Conservation (phyloP, 202 grass and related monocot species). For the Setaria viridis region DNA sequence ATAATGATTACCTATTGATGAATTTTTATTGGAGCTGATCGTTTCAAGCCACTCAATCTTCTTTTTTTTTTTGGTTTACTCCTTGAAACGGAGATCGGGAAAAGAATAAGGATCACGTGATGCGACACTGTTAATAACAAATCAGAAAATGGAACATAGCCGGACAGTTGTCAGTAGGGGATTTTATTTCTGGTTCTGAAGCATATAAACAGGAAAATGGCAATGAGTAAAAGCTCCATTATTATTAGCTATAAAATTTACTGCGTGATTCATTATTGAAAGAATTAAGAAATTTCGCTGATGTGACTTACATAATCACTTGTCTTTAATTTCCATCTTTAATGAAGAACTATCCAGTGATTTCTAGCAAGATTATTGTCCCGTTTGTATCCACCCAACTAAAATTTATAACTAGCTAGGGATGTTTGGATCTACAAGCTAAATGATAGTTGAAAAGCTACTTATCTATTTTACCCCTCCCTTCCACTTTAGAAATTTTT, state of each 20-base stretch:
- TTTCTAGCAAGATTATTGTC: too few species aligned
- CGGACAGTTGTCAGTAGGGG: neutral
- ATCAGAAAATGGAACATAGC: neutral
- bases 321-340: neutral
- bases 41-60: neutral
- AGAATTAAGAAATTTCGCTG: neutral
- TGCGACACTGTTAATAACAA: neutral
- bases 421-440: too few species aligned
- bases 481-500: too few species aligned
- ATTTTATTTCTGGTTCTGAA: slow-evolving; percentile 3
- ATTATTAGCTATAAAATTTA: neutral
- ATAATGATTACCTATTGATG: neutral
- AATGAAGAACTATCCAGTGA: too few species aligned
- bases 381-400: too few species aligned
- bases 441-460: too few species aligned
- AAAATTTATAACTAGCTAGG: too few species aligned
- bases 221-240: slow-evolving; percentile 6
- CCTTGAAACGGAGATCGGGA: neutral
- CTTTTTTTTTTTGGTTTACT: neutral
- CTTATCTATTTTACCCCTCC: too few species aligned
- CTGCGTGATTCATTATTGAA: neutral
- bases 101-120: neutral
- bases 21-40: neutral
- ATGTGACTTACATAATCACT: neutral
- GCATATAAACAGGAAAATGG: neutral